A percentile compares a stretch with the other conserved stretches of the same genome.
Evolutionary conservation across 768 basidiomycete species (phyloP).

Genomic region (Pilatotrama ljubarskyi): DNA sequence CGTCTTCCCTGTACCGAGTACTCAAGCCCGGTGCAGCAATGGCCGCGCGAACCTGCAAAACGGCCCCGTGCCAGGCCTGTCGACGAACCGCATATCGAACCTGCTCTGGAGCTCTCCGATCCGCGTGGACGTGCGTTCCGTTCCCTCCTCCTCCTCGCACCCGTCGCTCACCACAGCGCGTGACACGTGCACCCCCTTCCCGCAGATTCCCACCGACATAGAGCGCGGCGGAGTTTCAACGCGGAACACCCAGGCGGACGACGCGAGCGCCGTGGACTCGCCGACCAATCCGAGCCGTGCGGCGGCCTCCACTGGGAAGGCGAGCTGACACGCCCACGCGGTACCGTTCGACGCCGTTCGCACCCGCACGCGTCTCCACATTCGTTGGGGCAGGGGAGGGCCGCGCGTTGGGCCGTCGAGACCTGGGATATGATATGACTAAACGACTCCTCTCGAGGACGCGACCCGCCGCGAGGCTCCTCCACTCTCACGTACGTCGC

Average conservation of each 20-base stretch:
- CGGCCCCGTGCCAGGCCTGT: constrained; percentile 9
- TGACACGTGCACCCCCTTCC: neutral
- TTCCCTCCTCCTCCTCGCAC: too few species aligned
- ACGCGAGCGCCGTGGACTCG: constrained; percentile 6
- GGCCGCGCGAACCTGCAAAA: constrained; percentile 18
- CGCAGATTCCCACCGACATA: constrained; percentile 16
- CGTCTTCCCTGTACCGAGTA: neutral
- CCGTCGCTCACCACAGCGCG: too few species aligned
- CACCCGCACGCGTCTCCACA: too few species aligned
- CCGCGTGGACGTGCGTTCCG: constrained; percentile 12
- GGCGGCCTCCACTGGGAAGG: constrained; percentile 3
- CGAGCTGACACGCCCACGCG: neutral
- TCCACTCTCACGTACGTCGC: too few species aligned
- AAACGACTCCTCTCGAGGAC: neutral
- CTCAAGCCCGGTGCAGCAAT: neutral
- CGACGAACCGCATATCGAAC: constrained; percentile 10
- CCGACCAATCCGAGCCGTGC: constrained; percentile 7
- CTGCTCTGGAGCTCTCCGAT: constrained; percentile 15
- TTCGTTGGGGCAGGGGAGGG: too few species aligned
- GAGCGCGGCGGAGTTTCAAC: constrained; percentile 3
- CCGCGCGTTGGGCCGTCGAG: too few species aligned
- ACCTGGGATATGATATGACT: neutral
- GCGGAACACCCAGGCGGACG: constrained; percentile 8
- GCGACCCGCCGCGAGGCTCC: neutral
- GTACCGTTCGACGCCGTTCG: neutral